Conservation (phyloP, 768 basidiomycete species). For the Pulveroboletus frians region DNA sequence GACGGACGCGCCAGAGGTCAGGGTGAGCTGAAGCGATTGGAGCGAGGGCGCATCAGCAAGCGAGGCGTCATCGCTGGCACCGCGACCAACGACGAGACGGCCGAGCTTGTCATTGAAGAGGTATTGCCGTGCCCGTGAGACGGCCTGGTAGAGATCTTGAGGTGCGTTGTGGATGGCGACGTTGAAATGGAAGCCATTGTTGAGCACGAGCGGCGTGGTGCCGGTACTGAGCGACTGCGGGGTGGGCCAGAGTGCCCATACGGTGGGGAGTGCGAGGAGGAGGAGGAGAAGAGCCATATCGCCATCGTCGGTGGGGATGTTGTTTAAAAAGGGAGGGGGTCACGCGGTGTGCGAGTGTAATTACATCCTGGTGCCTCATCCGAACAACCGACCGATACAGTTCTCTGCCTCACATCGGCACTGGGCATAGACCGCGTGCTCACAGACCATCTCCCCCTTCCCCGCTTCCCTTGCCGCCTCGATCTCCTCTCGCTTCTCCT, state of each 20-base stretch:
- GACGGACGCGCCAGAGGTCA: constrained; percentile 13
- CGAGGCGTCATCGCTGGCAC: constrained; percentile 26
- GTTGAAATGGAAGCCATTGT: constrained; percentile 26
- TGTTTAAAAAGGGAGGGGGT: background rate
- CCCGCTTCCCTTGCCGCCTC: background rate
- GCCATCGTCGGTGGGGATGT: background rate
- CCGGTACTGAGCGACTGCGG: constrained; percentile 25
- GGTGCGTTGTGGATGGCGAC: constrained; percentile 26
- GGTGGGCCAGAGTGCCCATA: constrained; percentile 30
- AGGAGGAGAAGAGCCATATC: background rate
- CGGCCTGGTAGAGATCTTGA: constrained; percentile 31
- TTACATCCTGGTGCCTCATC: constrained; percentile 7
- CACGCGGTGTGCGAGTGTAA: background rate
- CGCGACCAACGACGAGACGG: constrained; percentile 39
- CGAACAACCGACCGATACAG: constrained; percentile 41
- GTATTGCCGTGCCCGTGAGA: constrained; percentile 27
- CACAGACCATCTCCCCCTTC: constrained; percentile 6
- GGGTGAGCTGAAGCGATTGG: constrained; percentile 24
- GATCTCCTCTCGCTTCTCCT: constrained; percentile 25
- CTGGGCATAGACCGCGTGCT: constrained; percentile 42
- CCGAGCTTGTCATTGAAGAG: constrained; percentile 35
- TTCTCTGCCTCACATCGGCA: constrained; percentile 51
- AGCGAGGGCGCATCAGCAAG: constrained; percentile 26
- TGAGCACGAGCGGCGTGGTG: constrained; percentile 20
- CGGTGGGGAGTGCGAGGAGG: constrained; percentile 15